phyloP scores from a whole-genome alignment of 2,329 filamentous ascomycete species.

The Rhynchosporium agropyri region DNA sequence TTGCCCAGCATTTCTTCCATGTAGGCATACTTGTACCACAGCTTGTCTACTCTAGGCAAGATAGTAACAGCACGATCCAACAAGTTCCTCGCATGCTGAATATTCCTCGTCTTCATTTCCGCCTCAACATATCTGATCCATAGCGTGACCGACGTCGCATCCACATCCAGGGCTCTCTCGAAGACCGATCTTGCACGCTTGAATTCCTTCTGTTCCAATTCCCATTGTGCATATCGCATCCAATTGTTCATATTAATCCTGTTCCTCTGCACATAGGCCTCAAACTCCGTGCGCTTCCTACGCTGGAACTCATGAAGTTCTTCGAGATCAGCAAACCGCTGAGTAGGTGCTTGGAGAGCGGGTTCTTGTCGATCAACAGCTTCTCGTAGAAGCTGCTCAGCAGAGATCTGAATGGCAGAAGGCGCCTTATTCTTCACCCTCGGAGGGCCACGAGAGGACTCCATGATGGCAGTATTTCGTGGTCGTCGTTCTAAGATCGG shows the following conservation, averaged over 20 bases:
- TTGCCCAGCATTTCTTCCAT: slow-evolving; percentile 99
- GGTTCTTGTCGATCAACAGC: slow-evolving; percentile 95
- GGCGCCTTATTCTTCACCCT: slow-evolving; percentile 99
- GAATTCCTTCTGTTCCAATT: slow-evolving; percentile 97
- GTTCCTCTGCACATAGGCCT: slow-evolving; percentile 96
- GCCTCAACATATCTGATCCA: slow-evolving; percentile 95
- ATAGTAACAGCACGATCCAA: slow-evolving; percentile 94
- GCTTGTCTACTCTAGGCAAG: slow-evolving; percentile 86
- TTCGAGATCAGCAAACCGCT: slow-evolving; percentile 94
- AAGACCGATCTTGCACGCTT: slow-evolving; percentile 89
- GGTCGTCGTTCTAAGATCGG: background rate
- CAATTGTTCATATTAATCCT: slow-evolving; percentile 97
- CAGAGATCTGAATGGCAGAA: slow-evolving; percentile 87
- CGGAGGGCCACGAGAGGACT: slow-evolving; percentile 86
- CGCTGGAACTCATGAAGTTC: slow-evolving; percentile 98
- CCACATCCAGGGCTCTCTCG: slow-evolving; percentile 90
- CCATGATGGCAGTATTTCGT: slow-evolving; percentile 61
- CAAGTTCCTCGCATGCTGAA: slow-evolving; percentile 94
- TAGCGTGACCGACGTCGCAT: slow-evolving; percentile 80
- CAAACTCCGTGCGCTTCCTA: slow-evolving; percentile 93
- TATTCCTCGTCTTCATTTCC: slow-evolving; percentile 94
- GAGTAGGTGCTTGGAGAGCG: slow-evolving; percentile 83
- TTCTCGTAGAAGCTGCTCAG: slow-evolving; percentile 95
- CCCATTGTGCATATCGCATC: slow-evolving; percentile 97
- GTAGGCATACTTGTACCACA: slow-evolving; percentile 99